Evolutionary conservation across 1,284 basidiomycete genomes (phyloP).

Genomic region (Papiliotrema flavescens): DNA sequence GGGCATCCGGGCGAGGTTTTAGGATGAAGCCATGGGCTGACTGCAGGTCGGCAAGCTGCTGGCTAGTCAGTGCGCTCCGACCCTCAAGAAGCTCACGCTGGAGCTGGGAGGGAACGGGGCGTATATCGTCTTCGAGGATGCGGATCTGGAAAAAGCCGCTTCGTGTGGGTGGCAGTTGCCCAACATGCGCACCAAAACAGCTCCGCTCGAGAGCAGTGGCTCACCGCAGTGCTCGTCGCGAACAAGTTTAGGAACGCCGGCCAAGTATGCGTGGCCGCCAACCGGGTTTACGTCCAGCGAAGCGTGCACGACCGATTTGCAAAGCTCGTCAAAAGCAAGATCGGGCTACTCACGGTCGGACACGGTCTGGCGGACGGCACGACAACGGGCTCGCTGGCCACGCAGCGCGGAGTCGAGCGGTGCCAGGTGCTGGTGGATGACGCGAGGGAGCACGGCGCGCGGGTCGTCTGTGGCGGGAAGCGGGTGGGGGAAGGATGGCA

Average conservation of each 20-base stretch:
- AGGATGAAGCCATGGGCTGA: too few species aligned
- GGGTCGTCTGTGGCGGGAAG: constrained; percentile 79
- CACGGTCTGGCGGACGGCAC: constrained; percentile 70
- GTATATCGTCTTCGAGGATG: constrained; percentile 46
- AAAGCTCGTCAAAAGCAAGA: constrained; percentile 42
- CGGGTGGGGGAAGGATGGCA: constrained; percentile 55
- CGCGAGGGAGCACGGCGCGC: constrained; percentile 72
- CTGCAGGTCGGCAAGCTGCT: constrained; percentile 18
- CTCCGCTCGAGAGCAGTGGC: too few species aligned
- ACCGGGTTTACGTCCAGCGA: constrained; percentile 75
- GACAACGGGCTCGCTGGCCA: constrained; percentile 87
- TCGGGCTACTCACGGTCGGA: constrained; percentile 79
- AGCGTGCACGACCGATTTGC: constrained; percentile 33
- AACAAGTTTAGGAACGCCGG: constrained; percentile 87
- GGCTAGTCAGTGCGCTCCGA: constrained; percentile 9
- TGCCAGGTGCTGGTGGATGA: constrained; percentile 77
- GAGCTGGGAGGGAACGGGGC: constrained; percentile 48
- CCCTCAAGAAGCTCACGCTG: constrained; percentile 51
- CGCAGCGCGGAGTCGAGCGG: constrained; percentile 74
- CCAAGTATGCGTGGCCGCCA: constrained; percentile 63
- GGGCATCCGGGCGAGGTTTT: too few species aligned
- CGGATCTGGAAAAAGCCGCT: constrained; percentile 41
- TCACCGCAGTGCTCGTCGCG: constrained; percentile 54
- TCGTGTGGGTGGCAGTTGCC: constrained; percentile 7
- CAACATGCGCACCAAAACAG: too few species aligned